A percentile compares a stretch with the other conserved stretches of the same genome.
phyloP scores from a whole-genome alignment of 768 basidiomycete genomes.

The Leucogyrophana mollusca region DNA sequence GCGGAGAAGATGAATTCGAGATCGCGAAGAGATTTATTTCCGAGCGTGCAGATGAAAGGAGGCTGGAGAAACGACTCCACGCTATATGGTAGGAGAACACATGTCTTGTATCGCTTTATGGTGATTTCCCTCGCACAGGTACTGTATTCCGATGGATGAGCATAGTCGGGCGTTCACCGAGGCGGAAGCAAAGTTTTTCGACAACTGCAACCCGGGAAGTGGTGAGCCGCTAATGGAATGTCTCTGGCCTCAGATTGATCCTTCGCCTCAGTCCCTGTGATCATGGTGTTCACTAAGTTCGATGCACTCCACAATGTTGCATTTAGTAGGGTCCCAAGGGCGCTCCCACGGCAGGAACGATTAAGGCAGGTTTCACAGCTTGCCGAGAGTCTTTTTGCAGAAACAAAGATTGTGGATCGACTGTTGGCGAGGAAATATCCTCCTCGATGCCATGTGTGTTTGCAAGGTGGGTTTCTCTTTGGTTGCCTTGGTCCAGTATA shows the following conservation, averaged over 20 bases:
- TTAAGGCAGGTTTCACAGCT: no score
- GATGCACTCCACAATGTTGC: conserved; percentile 27
- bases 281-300: conserved; percentile 38
- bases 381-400: no score
- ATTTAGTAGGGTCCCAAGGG: conserved; percentile 10
- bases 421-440: no score
- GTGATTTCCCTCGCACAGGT: conserved; percentile 27
- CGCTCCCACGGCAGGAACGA: no score
- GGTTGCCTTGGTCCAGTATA: no score
- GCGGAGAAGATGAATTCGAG: conserved; percentile 25
- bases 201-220: conserved; percentile 14
- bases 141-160: conserved; percentile 32
- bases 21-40: conserved; percentile 31
- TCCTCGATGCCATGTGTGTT: no score
- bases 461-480: no score
- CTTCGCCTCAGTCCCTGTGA: conserved; percentile 32
- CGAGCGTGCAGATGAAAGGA: conserved; percentile 13
- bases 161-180: conserved; percentile 21
- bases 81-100: conserved; percentile 33
- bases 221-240: neutral
- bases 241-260: neutral
- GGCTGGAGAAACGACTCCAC: conserved; percentile 30
- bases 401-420: no score
- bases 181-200: conserved; percentile 31
- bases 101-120: neutral